Evolutionary conservation across 83 land plant species (phyloP).

Genomic region (Picea mariana): DNA sequence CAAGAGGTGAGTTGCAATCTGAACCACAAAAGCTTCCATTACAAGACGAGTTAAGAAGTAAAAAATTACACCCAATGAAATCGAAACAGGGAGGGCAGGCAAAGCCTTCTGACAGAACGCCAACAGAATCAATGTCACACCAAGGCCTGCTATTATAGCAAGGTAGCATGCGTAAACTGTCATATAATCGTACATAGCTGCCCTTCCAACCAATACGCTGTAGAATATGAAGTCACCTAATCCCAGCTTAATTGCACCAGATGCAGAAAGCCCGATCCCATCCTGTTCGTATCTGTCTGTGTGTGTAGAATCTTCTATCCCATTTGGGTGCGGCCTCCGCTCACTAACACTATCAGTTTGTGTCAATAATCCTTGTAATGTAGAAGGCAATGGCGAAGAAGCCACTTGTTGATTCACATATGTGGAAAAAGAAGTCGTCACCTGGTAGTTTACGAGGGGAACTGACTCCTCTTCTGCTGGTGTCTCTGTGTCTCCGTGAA

Average conservation of each 20-base stretch:
- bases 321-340: background rate
- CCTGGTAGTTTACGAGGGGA: slow-evolving; percentile 7
- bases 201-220: slow-evolving; percentile 83
- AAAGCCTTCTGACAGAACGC: slow-evolving; percentile 89
- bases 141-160: slow-evolving; percentile 94
- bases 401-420: background rate
- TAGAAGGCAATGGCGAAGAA: slow-evolving; percentile 11
- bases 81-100: slow-evolving; percentile 95
- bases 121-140: slow-evolving; percentile 75
- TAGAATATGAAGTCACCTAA: slow-evolving; percentile 87
- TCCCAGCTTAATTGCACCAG: slow-evolving; percentile 95
- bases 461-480: background rate
- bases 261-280: slow-evolving; percentile 69
- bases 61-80: slow-evolving; percentile 80
- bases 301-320: background rate
- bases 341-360: background rate
- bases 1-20: slow-evolving; percentile 64
- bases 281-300: slow-evolving; percentile 35
- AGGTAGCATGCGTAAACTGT: slow-evolving; percentile 87
- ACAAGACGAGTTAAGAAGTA: slow-evolving; percentile 79
- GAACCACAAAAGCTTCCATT: slow-evolving; percentile 80
- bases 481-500: background rate
- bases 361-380: slow-evolving; percentile 5
- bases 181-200: slow-evolving; percentile 83
- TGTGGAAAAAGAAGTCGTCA: background rate